These are phyloP conservation scores for Podospora didyma DNA, from an alignment of 495 filamentous ascomycete genomes.

Conservation along the genomic window DNA sequence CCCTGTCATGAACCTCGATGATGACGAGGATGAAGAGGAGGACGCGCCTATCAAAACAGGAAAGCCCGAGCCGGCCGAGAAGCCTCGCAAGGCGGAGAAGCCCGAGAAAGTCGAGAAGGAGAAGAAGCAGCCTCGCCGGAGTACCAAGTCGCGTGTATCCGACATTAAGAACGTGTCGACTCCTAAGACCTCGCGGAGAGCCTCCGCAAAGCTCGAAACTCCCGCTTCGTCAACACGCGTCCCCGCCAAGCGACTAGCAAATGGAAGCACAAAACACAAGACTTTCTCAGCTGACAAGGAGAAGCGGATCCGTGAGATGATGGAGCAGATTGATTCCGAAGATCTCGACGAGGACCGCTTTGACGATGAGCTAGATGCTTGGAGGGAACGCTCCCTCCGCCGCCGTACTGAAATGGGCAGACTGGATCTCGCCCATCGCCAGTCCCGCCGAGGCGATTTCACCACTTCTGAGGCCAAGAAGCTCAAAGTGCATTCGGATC, in stretches of 20 bases:
- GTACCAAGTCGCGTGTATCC: slow-evolving; percentile 39
- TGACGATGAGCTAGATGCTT: slow-evolving; percentile 53
- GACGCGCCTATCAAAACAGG: slow-evolving; percentile 21
- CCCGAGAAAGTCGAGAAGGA: slow-evolving; percentile 20
- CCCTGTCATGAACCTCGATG: slow-evolving; percentile 27
- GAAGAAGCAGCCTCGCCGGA: slow-evolving; percentile 36
- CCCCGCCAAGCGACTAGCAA: slow-evolving; percentile 47
- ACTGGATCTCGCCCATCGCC: slow-evolving; percentile 51
- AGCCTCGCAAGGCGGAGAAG: slow-evolving; percentile 7
- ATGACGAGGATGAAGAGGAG: too few species aligned
- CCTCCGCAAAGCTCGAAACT: slow-evolving; percentile 39
- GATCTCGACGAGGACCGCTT: slow-evolving; percentile 64
- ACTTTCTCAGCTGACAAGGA: slow-evolving; percentile 59
- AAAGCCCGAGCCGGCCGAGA: slow-evolving; percentile 19
- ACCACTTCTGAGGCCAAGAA: slow-evolving; percentile 29
- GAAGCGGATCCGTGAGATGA: slow-evolving; percentile 59
- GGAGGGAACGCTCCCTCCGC: slow-evolving; percentile 51
- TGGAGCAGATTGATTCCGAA: slow-evolving; percentile 65
- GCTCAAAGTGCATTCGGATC: slow-evolving; percentile 41
- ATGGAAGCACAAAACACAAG: slow-evolving; percentile 50
- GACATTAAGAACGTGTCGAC: slow-evolving; percentile 35
- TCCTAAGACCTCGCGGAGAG: slow-evolving; percentile 37
- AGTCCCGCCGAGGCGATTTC: slow-evolving; percentile 47
- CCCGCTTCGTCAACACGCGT: slow-evolving; percentile 42
- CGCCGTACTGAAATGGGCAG: slow-evolving; percentile 57